Percentiles rank a stretch among this genome's conserved stretches.
These are phyloP conservation scores for Sporothrix inflata DNA, from an alignment of 2,329 filamentous ascomycete species.

Conservation along the genomic window DNA sequence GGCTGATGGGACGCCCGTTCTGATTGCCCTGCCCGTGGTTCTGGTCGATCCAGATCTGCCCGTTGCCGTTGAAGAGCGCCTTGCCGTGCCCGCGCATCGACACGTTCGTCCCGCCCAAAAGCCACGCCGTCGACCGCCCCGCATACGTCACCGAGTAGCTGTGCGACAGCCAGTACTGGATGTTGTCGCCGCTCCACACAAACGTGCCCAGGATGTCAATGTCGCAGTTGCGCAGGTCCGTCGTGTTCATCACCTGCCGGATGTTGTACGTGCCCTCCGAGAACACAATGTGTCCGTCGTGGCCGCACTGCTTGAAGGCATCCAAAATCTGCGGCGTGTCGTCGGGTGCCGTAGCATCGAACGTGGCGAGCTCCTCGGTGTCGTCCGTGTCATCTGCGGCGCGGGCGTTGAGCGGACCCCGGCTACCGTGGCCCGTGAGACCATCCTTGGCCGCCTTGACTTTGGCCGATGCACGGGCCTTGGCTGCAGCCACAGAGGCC, in stretches of 20 bases:
- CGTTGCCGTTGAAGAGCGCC: constrained; percentile 52
- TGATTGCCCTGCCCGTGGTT: constrained; percentile 48
- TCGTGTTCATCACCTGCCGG: constrained; percentile 54
- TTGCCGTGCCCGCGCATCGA: constrained; percentile 52
- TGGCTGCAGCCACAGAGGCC: neutral
- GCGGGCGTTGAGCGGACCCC: neutral
- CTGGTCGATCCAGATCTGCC: constrained; percentile 51
- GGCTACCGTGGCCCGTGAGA: neutral
- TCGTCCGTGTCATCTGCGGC: neutral
- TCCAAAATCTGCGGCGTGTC: constrained; percentile 56
- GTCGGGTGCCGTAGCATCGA: constrained; percentile 39
- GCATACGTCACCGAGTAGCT: constrained; percentile 53
- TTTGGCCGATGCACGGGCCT: constrained; percentile 1
- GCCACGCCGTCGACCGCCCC: constrained; percentile 54
- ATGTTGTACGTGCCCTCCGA: constrained; percentile 53
- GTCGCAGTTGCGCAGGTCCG: constrained; percentile 49
- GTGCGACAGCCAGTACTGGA: constrained; percentile 53
- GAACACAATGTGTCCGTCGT: constrained; percentile 55
- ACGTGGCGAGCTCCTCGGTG: constrained; percentile 15
- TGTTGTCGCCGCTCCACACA: constrained; percentile 45
- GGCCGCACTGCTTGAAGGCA: constrained; percentile 54
- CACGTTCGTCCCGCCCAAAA: constrained; percentile 54
- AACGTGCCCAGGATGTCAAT: constrained; percentile 54
- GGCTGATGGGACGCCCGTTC: constrained; percentile 49
- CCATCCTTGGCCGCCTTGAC: neutral